phyloP scores from a whole-genome alignment of 768 basidiomycete species.

The Panellus pusillus region DNA sequence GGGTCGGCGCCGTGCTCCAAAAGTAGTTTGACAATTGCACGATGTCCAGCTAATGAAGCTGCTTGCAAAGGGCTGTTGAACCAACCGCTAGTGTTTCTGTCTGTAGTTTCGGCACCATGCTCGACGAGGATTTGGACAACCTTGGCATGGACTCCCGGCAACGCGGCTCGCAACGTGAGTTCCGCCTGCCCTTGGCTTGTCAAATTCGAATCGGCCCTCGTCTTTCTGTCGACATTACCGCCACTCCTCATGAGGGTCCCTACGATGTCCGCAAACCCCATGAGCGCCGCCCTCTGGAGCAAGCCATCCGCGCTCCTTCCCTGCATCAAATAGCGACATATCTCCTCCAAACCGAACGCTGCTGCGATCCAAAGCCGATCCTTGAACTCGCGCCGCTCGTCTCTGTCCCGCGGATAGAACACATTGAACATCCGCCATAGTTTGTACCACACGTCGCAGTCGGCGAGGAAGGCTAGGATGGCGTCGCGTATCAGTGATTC shows the following conservation, averaged over 20 bases:
- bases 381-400: neutral
- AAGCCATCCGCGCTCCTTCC: neutral
- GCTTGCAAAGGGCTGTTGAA: too few species aligned
- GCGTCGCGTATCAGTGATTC: neutral
- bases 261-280: neutral
- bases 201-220: too few species aligned
- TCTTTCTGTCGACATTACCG: too few species aligned
- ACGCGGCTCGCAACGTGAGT: neutral
- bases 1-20: too few species aligned
- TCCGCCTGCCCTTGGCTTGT: neutral
- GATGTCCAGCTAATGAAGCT: too few species aligned
- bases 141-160: neutral
- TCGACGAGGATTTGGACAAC: neutral
- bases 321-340: neutral
- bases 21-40: too few species aligned
- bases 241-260: neutral
- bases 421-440: neutral
- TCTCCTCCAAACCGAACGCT: neutral
- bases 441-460: slow-evolving; percentile 2
- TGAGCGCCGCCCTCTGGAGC: neutral
- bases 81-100: too few species aligned
- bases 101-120: neutral
- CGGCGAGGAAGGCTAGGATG: neutral
- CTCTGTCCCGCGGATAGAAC: neutral
- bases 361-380: neutral